These are phyloP conservation scores for Fragilaria radians DNA, from an alignment of 108 stramenopile genomes.

Conservation along the genomic window DNA sequence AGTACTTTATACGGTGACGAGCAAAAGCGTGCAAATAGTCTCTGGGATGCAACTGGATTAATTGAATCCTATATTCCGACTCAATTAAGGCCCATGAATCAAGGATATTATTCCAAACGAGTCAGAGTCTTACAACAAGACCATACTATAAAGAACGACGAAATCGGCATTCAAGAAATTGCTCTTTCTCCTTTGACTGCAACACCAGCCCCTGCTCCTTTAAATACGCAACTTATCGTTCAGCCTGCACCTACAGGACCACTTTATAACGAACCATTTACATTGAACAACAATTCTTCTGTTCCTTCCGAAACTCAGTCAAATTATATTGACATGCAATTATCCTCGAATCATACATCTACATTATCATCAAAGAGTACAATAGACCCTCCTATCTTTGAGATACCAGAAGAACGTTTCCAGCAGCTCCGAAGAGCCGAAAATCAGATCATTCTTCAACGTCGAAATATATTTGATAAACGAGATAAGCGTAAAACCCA, in stretches of 20 bases:
- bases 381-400: neutral
- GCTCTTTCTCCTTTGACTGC: too few species aligned
- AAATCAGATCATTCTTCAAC: constrained; percentile 5
- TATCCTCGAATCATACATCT: neutral
- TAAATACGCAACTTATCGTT: neutral
- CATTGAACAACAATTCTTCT: neutral
- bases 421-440: constrained; percentile 1
- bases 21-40: constrained; percentile 1
- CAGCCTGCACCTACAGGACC: neutral
- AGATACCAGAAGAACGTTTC: constrained; percentile 3
- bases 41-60: neutral
- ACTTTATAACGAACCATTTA: neutral
- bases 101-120: neutral
- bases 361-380: neutral
- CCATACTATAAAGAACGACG: neutral
- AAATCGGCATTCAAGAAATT: too few species aligned
- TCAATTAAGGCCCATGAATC: neutral
- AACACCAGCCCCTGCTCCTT: neutral
- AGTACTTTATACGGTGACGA: constrained; percentile 3
- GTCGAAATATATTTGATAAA: neutral
- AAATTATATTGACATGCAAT: neutral
- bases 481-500: neutral
- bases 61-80: constrained; percentile 4
- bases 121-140: neutral
- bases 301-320: neutral